A percentile compares a stretch with the other conserved stretches of the same genome.
Conservation (phyloP, 148 eudicot species). For the Simmondsia chinensis region DNA sequence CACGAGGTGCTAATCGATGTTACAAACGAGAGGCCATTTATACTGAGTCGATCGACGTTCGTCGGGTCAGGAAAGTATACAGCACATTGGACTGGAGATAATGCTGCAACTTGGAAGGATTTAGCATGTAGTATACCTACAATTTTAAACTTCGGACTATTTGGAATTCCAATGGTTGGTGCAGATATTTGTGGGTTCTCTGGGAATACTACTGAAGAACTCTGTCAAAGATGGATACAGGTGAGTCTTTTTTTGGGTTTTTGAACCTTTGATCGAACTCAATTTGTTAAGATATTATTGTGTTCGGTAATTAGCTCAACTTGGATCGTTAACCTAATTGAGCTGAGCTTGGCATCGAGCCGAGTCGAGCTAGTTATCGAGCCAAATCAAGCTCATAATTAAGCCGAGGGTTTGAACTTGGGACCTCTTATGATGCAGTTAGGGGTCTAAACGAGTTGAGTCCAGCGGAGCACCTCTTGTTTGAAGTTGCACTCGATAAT, state of each 20-base stretch:
- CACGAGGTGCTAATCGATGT: constrained; percentile 34
- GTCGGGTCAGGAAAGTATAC: constrained; percentile 81
- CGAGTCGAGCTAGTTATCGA: too few species aligned
- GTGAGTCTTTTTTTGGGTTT: constrained; percentile 14
- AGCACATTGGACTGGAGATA: constrained; percentile 96
- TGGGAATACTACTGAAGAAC: constrained; percentile 69
- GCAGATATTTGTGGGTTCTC: constrained; percentile 90
- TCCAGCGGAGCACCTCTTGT: too few species aligned
- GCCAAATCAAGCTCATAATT: too few species aligned
- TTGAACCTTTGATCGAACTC: too few species aligned
- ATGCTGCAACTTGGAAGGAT: constrained; percentile 77
- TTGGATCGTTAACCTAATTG: too few species aligned
- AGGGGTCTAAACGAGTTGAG: too few species aligned
- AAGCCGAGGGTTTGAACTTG: too few species aligned
- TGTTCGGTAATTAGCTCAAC: too few species aligned
- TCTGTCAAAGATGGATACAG: constrained; percentile 84
- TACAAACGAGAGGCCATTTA: constrained; percentile 58
- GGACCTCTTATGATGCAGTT: too few species aligned
- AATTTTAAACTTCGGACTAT: constrained; percentile 60
- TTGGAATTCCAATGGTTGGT: constrained; percentile 91
- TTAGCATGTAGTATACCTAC: constrained; percentile 61
- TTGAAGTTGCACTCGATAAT: too few species aligned
- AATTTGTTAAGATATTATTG: too few species aligned
- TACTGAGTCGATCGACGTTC: constrained; percentile 67
- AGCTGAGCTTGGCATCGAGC: too few species aligned